A percentile compares a stretch with the other conserved stretches of the same genome.
Conservation (phyloP, 2,329 filamentous ascomycete species). For the Neoarthrinium moseri region DNA sequence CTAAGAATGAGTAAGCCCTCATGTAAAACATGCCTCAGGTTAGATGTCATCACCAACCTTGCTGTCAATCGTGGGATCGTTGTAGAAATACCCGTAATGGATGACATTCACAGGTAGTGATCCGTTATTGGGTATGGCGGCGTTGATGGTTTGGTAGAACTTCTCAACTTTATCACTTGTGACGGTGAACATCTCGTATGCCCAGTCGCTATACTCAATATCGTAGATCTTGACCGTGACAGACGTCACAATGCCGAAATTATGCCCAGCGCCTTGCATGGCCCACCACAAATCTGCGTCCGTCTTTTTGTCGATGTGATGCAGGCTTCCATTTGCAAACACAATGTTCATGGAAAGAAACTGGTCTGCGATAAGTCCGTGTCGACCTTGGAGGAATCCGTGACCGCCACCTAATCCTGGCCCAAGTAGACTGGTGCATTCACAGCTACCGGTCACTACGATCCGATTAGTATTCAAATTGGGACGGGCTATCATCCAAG, state of each 20-base stretch:
- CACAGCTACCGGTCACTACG: constrained; percentile 47
- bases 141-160: constrained; percentile 34
- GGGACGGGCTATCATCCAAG: no score
- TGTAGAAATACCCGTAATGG: constrained; percentile 50
- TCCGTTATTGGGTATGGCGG: constrained; percentile 25
- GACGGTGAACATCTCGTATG: constrained; percentile 39
- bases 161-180: constrained; percentile 43
- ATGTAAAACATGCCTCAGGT: neutral
- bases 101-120: constrained; percentile 41
- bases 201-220: constrained; percentile 31
- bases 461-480: no score
- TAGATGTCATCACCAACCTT: constrained; percentile 9
- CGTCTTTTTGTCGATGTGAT: constrained; percentile 23
- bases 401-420: constrained; percentile 44
- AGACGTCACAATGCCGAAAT: constrained; percentile 56
- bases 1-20: constrained; percentile 29
- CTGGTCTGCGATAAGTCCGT: constrained; percentile 41
- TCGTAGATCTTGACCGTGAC: constrained; percentile 45
- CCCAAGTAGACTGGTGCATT: constrained; percentile 48
- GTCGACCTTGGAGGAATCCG: constrained; percentile 38
- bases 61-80: constrained; percentile 38
- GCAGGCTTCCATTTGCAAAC: constrained; percentile 35
- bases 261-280: constrained; percentile 55
- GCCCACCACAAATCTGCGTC: constrained; percentile 54
- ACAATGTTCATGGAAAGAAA: constrained; percentile 39